Percentiles rank a stretch among this genome's conserved stretches.
Evolutionary conservation across 2,329 filamentous ascomycete species (phyloP).

Genomic region (Blumeria graminis): DNA sequence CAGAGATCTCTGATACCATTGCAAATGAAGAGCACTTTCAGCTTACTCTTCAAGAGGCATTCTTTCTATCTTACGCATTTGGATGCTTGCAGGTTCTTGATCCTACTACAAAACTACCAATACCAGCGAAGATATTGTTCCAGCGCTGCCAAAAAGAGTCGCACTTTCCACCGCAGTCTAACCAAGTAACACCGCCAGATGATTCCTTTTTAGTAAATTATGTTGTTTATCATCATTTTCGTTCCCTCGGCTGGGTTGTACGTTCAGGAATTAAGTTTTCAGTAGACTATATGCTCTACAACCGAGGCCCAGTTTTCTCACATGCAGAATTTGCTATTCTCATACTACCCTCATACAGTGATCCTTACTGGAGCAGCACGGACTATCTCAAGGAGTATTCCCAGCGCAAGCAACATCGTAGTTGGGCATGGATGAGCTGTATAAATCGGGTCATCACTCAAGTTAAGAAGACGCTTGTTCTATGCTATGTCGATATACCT

Average conservation of each 20-base stretch:
- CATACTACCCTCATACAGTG: constrained; percentile 58
- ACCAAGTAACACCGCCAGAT: constrained; percentile 35
- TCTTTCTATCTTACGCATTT: constrained; percentile 66
- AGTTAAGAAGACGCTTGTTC: constrained; percentile 68
- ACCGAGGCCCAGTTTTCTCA: constrained; percentile 75
- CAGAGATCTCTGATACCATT: constrained; percentile 8
- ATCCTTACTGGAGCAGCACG: constrained; percentile 41
- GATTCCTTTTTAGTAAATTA: constrained; percentile 74
- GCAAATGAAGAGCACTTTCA: constrained; percentile 67
- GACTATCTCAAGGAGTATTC: constrained; percentile 24
- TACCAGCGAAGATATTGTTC: constrained; percentile 34
- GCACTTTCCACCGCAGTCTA: constrained; percentile 33
- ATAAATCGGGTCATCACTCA: constrained; percentile 75
- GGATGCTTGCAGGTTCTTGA: constrained; percentile 45
- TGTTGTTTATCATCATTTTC: constrained; percentile 83
- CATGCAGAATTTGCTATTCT: constrained; percentile 84
- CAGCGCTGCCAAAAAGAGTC: constrained; percentile 43
- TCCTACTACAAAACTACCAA: constrained; percentile 19
- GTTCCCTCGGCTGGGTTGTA: constrained; percentile 84
- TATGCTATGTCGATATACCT: constrained; percentile 83
- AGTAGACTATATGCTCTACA: constrained; percentile 84
- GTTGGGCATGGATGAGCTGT: constrained; percentile 71
- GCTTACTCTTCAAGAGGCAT: constrained; percentile 68
- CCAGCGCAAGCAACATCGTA: constrained; percentile 24
- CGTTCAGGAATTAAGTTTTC: constrained; percentile 86